Evolutionary conservation across 345 rosid species (phyloP).

Genomic region (Gossypium mustelinum): DNA sequence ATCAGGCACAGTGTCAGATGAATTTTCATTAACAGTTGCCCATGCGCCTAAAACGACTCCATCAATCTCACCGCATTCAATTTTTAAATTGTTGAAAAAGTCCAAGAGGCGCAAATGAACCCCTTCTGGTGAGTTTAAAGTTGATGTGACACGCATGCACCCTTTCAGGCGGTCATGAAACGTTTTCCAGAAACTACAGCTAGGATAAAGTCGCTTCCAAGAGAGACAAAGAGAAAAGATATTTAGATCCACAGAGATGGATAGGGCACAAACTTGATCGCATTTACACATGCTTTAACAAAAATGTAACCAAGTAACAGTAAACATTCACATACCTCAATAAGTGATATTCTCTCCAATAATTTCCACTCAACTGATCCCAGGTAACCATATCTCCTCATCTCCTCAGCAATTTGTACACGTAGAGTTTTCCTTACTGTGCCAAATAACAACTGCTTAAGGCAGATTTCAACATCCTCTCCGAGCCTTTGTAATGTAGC

Average conservation of each 20-base stretch:
- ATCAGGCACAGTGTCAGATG: conserved; percentile 42
- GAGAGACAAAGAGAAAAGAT: conserved; percentile 22
- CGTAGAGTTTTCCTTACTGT: conserved; percentile 81
- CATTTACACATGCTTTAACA: conserved; percentile 15
- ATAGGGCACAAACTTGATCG: conserved; percentile 22
- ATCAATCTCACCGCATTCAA: conserved; percentile 93
- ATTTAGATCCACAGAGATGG: conserved; percentile 26
- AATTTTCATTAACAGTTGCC: conserved; percentile 54
- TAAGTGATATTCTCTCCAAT: conserved; percentile 68
- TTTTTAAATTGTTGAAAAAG: conserved; percentile 35
- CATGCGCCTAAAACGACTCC: conserved; percentile 94
- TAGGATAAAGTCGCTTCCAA: conserved; percentile 88
- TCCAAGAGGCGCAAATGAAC: conserved; percentile 45
- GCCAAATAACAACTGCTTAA: conserved; percentile 88
- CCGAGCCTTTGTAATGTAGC: conserved; percentile 91
- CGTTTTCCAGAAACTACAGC: conserved; percentile 86
- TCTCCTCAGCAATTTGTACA: conserved; percentile 69
- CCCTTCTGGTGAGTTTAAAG: conserved; percentile 39
- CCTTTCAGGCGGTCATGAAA: conserved; percentile 56
- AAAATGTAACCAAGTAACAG: conserved; percentile 14
- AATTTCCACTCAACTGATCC: conserved; percentile 72
- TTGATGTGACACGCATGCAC: conserved; percentile 27
- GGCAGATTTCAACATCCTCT: conserved; percentile 76
- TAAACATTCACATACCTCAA: conserved; percentile 60
- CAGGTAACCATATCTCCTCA: conserved; percentile 65